Base-by-base conservation (phyloP, 2,329 filamentous ascomycete genomes). In the Cercospora janseana region DNA sequence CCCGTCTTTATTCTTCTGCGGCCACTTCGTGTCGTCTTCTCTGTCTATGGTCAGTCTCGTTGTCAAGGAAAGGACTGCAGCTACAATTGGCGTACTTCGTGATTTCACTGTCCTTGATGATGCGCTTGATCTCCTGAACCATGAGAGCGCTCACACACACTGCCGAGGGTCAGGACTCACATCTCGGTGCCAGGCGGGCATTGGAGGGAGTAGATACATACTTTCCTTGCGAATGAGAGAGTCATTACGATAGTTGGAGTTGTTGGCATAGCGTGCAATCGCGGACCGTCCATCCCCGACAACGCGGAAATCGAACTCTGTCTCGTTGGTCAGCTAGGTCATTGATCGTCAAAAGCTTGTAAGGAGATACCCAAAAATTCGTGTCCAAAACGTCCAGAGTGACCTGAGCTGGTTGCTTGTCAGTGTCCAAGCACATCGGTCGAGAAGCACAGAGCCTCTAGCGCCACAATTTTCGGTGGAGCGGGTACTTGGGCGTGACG, bases 161-260 rank as follows among this genome's bases (percentile, higher is more conserved):
- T 97, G 59, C 15, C 21, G 13, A 7, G 15, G 4, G 34, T 38
- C 34, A 38, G 12, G 23, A n/a, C n/a, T n/a, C n/a, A n/a, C n/a
- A n/a, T n/a, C n/a, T n/a, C n/a, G n/a, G n/a, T n/a, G n/a, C n/a
- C n/a, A n/a, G n/a, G n/a, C n/a, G n/a, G n/a, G n/a, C n/a, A n/a
- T n/a, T n/a, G n/a, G n/a, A n/a, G n/a, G n/a, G n/a, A n/a, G n/a
- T n/a, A n/a, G n/a, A n/a, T 43, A 56, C 90, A 62, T 77, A 96
- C 93, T 98, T 77, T 98, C 93, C 91, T 98, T 98, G 59, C 93
- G 87, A 67, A 98, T 98, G 62, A 98, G 76, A 57, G 91, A 96
- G 70, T 98, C 93, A 73, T 98, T 98, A 66, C 93, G 85, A 75
- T 98, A 98, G 74, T 98, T 98, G 51, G 92, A 97, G 73, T 98